Evolutionary conservation across 1,284 basidiomycete genomes (phyloP).

Genomic region (Sanguinoderma infundibulare): DNA sequence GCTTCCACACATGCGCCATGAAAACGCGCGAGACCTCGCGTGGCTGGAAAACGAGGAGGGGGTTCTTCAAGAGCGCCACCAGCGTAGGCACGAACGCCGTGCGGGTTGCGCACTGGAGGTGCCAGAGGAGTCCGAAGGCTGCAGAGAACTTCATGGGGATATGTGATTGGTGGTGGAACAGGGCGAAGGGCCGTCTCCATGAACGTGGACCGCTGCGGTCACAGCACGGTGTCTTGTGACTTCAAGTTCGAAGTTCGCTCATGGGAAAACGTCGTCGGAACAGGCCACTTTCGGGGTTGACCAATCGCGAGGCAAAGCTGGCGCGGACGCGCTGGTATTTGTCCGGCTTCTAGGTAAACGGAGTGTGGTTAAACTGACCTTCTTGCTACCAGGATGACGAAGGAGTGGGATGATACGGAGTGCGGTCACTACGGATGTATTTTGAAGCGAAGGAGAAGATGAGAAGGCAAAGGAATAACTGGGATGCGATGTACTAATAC

Average conservation of each 20-base stretch:
- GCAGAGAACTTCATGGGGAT: slow-evolving; percentile 48
- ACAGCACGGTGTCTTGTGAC: not conserved
- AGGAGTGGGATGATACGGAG: too few relatives aligned
- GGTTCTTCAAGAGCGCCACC: slow-evolving; percentile 42
- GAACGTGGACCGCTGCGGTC: not conserved
- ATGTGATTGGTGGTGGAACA: not conserved
- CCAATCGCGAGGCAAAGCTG: too few relatives aligned
- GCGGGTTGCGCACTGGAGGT: slow-evolving; percentile 45
- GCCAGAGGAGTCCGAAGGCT: slow-evolving; percentile 43
- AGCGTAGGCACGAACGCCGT: slow-evolving; percentile 53
- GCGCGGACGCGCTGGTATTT: too few relatives aligned
- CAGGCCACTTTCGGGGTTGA: too few relatives aligned
- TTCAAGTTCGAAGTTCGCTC: not conserved
- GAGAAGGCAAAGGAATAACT: too few relatives aligned
- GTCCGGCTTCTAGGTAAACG: too few relatives aligned
- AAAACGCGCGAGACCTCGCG: slow-evolving; percentile 54
- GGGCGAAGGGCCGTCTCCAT: not conserved
- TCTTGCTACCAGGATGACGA: too few relatives aligned
- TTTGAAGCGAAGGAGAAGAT: too few relatives aligned
- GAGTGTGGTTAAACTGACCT: too few relatives aligned
- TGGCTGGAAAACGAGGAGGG: slow-evolving; percentile 52
- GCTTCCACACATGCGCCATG: slow-evolving; percentile 63
- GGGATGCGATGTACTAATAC: too few relatives aligned
- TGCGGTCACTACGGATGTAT: too few relatives aligned
- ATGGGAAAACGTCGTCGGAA: not conserved